Conservation (phyloP, 176 grass and related monocot species). For the Triticum monococcum region DNA sequence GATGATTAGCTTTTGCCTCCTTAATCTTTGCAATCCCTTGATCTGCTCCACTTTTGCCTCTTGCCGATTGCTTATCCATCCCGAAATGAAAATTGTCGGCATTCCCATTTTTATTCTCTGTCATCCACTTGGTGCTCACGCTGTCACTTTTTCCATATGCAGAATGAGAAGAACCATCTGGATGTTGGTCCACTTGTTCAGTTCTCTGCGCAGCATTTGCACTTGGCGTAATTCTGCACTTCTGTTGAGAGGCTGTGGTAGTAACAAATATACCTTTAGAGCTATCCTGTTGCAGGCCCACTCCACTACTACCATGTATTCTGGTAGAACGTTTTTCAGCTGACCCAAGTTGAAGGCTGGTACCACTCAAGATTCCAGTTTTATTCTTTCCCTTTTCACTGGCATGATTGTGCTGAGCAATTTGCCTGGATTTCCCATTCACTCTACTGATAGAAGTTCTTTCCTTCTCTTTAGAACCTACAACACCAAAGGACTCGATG, state of each 20-base stretch:
- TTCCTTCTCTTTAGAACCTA: slow-evolving; percentile 34
- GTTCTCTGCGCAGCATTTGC: slow-evolving; percentile 14
- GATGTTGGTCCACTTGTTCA: slow-evolving; percentile 23
- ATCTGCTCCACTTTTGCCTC: slow-evolving; percentile 11
- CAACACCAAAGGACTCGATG: slow-evolving; percentile 15
- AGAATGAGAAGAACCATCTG: slow-evolving; percentile 29
- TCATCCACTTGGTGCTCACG: slow-evolving; percentile 12
- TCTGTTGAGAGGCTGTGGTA: neutral
- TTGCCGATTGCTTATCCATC: slow-evolving; percentile 7
- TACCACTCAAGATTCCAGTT: slow-evolving; percentile 34
- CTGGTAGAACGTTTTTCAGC: slow-evolving; percentile 11
- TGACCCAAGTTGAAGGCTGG: slow-evolving; percentile 6
- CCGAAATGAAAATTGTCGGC: neutral
- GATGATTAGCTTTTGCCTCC: slow-evolving; percentile 26
- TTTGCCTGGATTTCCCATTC: neutral
- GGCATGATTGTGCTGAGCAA: slow-evolving; percentile 12
- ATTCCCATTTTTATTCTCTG: slow-evolving; percentile 19
- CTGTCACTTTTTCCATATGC: slow-evolving; percentile 7
- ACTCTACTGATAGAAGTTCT: slow-evolving; percentile 18
- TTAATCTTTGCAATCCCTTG: slow-evolving; percentile 39
- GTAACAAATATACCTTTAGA: slow-evolving; percentile 11
- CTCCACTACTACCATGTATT: neutral
- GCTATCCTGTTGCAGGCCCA: neutral
- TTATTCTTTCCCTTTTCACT: slow-evolving; percentile 24
- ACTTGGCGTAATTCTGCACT: slow-evolving; percentile 15